Percentiles rank a stretch among this genome's conserved stretches.
Evolutionary conservation across 148 eudicot species (phyloP).

Genomic region (Spergularia marina): DNA sequence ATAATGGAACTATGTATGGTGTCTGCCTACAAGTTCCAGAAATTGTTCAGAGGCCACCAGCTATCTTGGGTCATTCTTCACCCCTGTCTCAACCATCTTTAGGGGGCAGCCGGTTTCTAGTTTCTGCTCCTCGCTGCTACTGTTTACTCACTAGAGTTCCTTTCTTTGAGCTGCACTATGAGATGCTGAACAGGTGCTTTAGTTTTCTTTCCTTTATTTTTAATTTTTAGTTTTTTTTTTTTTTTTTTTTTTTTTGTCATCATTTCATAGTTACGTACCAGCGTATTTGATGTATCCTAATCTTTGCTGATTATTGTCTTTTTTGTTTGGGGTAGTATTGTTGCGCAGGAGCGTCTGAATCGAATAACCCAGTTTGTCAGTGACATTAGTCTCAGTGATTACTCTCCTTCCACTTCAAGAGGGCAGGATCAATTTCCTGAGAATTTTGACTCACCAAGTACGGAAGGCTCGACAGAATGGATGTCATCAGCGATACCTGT

Average conservation of each 20-base stretch:
- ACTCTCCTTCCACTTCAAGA: constrained; percentile 37
- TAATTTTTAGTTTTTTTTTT: neutral
- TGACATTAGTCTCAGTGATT: constrained; percentile 58
- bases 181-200: constrained; percentile 80
- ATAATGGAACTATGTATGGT: constrained; percentile 85
- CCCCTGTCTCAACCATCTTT: constrained; percentile 49
- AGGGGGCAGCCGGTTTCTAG: constrained; percentile 62
- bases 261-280: neutral
- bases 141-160: constrained; percentile 92
- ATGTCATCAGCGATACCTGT: constrained; percentile 80
- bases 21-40: constrained; percentile 93
- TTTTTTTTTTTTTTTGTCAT: neutral
- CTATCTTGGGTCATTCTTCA: constrained; percentile 49
- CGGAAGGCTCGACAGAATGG: constrained; percentile 49
- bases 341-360: constrained; percentile 89
- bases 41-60: constrained; percentile 89
- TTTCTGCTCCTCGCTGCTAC: constrained; percentile 96
- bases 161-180: constrained; percentile 86
- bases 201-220: neutral
- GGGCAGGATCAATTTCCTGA: constrained; percentile 36
- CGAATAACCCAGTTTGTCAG: constrained; percentile 77
- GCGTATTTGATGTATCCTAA: neutral
- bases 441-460: constrained; percentile 37
- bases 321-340: constrained; percentile 58
- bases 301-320: constrained; percentile 21